Base-by-base conservation (phyloP, 2,329 filamentous ascomycete species). In the Phialophora tarda region DNA sequence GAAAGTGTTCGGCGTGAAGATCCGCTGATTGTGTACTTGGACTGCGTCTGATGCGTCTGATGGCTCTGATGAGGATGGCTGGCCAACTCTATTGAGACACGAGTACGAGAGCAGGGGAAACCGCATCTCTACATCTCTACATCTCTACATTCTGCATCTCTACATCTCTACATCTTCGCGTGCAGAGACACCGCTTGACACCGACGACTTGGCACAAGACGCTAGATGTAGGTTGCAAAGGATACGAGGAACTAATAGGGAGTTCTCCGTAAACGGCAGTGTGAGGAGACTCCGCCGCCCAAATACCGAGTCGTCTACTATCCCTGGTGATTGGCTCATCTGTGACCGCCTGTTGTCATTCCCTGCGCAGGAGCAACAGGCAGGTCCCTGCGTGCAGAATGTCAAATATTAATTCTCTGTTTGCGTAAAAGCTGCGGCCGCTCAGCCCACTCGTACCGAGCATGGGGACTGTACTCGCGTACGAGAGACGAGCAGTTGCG, bases 341-440 rank as follows among this genome's bases (percentile, higher is more conserved):
- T 23, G 48, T 51, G 48, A 51, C 48, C 48, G 48, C 48, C 48
- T 24, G 48, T 51, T 51, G 48, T 51, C 21, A 28, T 6, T 26
- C 48, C 48, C 23, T 23, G 7, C 11, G 4, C 21, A 10, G 47
- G 34, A 17, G 7, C 23, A 23, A 23, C 23, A 26, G 8, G 14
- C 8, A 26, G 23, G 21, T 51, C 48, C 48, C 48, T 14, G n/a
- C 2, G 48, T 51, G 48, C 48, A 26, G 48, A 23, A 23, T 51
- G 48, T 28, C 48, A 26, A 26, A 26, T 34, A 34, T 34, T 34
- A 34, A 34, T 12, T 12, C 32, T 34, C 32, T 34, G 0, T 4
- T 34, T 12, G 48, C 48, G 26, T 51, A 12, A 51, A 4, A 38
- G 11, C 10, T 12, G 38, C 17, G n/a, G 38, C 14, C 17, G 38